Evolutionary conservation across 2,329 filamentous ascomycete species (phyloP), one percentile per base, ranked within the genome.

Genomic region (Phialophora tarda): DNA sequence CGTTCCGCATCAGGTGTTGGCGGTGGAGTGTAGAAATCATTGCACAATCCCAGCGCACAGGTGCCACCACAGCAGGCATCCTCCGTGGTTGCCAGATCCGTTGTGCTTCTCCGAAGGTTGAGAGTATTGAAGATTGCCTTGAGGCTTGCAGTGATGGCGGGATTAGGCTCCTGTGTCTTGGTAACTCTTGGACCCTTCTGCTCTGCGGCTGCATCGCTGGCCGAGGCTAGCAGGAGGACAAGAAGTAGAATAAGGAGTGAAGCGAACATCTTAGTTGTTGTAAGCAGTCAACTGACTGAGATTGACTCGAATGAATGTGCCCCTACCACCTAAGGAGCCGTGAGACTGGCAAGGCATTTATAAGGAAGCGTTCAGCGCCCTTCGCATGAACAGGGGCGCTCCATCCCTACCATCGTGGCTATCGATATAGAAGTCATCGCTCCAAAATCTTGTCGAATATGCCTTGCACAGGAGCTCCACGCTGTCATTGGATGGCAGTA

Each of bases 81-180:
- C 8, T 24, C 30, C 30, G 57, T n/a, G n/a, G 34, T 51, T 2
- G n/a, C 24, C 38, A 17, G 17, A 38, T n/a, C 30, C 56, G 56
- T 44, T n/a, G 12, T 21, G 23, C 50, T 53, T 17, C 23, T 12
- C 8, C 44, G 48, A 14, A 17, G 11, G 53, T 24, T 51, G 17
- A 65, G 44, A 12, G 63, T 62, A 14, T 17, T 65, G 58, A 65
- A 65, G 21, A 65, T 65, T 5, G 63, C 61, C 21, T 62, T 61
- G 58, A 65, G 54, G 41, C 63, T 65, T 38, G 50, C 58, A 12
- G 51, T 62, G 34, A 59, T 47, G 48, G 57, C 57, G 5, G 63
- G 58, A 28, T 65, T 32, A 26, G 51, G 17, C 23, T 32, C 51
- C 24, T 41, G 34, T 6, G 38, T 47, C 48, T 53, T 11, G 23